Base-by-base conservation (phyloP, 768 basidiomycete species). In the Lepiota brunneoincarnata region DNA sequence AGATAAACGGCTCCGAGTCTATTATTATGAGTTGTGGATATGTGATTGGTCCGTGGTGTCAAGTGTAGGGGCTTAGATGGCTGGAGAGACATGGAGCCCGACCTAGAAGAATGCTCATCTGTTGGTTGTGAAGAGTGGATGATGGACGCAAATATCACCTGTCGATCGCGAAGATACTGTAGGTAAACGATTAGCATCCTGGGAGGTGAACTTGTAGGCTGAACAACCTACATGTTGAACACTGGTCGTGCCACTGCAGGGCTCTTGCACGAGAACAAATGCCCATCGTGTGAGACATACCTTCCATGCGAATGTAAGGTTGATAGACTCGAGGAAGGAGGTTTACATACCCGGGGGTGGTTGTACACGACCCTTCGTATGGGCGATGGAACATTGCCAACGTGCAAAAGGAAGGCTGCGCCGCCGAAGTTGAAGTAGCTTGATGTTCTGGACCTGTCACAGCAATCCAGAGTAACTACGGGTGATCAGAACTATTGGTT, bases 141-240 rank as follows among this genome's bases (percentile, higher is more conserved):
- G 2, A n/a, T 51, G 60, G 10, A n/a, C n/a, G n/a, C n/a, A n/a
- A n/a, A n/a, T n/a, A n/a, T n/a, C 43, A 79, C 79, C 67, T 72
- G 51, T 82, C 82, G 55, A 78, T 76, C 17, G 81, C 78, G 45
- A 83, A 83, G 42, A 56, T 63, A 11, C 63, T 64, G 26, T 44
- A 4, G 2, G 17, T 1, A 5, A 7, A 10, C n/a, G n/a, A n/a
- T n/a, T n/a, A n/a, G n/a, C 36, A 0, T 5, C 34, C 38, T 9
- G 44, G n/a, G 18, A n/a, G 7, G 20, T 10, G 24, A 6, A 20
- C 17, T 49, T n/a, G 35, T 38, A 36, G 3, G 2, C n/a, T n/a
- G n/a, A n/a, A n/a, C n/a, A n/a, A 72, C 82, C 54, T 63, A 84
- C 81, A 86, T 80, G 62, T 86, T 84, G 67, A 77, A 84, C 0